These are phyloP conservation scores for Suhomyces pyralidae DNA, from an alignment of 805 yeast genomes.

Conservation along the genomic window DNA sequence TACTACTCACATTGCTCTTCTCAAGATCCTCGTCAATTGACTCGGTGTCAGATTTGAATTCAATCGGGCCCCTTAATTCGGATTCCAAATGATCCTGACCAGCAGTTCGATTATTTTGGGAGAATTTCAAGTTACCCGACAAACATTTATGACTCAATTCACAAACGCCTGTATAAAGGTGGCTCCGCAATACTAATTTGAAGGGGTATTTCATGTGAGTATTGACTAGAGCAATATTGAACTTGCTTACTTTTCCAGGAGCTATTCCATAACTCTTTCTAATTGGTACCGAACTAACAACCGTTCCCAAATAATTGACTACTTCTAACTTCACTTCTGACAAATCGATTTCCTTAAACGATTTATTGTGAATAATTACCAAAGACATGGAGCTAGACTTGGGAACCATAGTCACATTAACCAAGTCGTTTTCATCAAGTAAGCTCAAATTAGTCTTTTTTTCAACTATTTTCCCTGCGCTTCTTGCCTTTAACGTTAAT, in stretches of 20 bases:
- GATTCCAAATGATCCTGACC: background rate
- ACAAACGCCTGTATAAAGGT: constrained; percentile 15
- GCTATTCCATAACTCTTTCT: constrained; percentile 31
- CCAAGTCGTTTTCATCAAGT: constrained; percentile 4
- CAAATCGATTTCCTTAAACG: constrained; percentile 25
- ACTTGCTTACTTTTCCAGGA: constrained; percentile 29
- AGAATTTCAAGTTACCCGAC: constrained; percentile 19
- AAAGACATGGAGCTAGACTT: constrained; percentile 32
- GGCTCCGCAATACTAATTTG: constrained; percentile 24
- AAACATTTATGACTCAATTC: constrained; percentile 21
- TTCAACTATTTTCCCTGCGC: background rate
- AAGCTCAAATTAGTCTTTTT: background rate
- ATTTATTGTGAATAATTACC: constrained; percentile 28
- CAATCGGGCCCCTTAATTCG: background rate
- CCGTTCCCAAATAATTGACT: constrained; percentile 25
- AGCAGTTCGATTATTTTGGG: background rate
- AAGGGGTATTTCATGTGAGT: constrained; percentile 36
- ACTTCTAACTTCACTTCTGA: constrained; percentile 28
- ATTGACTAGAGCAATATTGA: constrained; percentile 30
- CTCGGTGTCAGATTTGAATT: background rate
- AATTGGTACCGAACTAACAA: constrained; percentile 25
- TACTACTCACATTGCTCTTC: background rate
- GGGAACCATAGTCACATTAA: constrained; percentile 25
- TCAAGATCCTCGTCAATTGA: constrained; percentile 1
- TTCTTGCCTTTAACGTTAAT: constrained; percentile 1